Evolutionary conservation across 2,329 filamentous ascomycete species (phyloP), one percentile per base, ranked within the genome.

Genomic region (Diaporthe vexans): DNA sequence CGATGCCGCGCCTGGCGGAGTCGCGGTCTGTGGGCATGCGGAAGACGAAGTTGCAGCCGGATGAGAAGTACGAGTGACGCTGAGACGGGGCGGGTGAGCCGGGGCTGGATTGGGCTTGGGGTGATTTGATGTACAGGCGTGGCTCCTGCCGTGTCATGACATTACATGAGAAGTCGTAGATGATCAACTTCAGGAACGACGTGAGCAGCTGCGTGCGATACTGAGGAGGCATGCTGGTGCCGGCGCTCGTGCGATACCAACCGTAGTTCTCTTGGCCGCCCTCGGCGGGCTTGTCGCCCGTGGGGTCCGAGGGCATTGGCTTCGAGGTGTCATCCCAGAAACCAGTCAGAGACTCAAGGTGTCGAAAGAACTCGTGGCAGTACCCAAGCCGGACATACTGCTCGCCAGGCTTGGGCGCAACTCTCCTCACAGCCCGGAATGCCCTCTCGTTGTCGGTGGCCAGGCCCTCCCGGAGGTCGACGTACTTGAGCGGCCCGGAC

Each of bases 91-190:
- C 68, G n/a, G 58, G 74, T 15, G 40, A 46, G 24, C 72, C 65
- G n/a, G 76, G 17, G 65, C 77, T 76, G 76, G 79, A 76, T 77
- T 79, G 75, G 61, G 76, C 73, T 79, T 77, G 3, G 82, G 80
- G n/a, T 26, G 84, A 84, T 65, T 83, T 84, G 69, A 92, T 81
- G 59, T 91, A 87, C 26, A 93, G 83, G 3, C 91, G 86, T 13
- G 91, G 91, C 77, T 93, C 91, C 33, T 85, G 84, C 54, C 90
- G 87, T 21, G 91, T 84, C 35, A 87, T 84, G 65, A 91, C 88
- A 77, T 88, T 92, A 81, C 91, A 92, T 68, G 90, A 89, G 80
- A 92, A 93, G 76, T 92, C 90, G 78, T 92, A 93, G 24, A 90
- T 87, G 21, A 93, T 87, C 6, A 93, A 86, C 80, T 92, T 92